Evolutionary conservation across 768 basidiomycete species (phyloP).

Genomic region (Chalciporus piperatus): DNA sequence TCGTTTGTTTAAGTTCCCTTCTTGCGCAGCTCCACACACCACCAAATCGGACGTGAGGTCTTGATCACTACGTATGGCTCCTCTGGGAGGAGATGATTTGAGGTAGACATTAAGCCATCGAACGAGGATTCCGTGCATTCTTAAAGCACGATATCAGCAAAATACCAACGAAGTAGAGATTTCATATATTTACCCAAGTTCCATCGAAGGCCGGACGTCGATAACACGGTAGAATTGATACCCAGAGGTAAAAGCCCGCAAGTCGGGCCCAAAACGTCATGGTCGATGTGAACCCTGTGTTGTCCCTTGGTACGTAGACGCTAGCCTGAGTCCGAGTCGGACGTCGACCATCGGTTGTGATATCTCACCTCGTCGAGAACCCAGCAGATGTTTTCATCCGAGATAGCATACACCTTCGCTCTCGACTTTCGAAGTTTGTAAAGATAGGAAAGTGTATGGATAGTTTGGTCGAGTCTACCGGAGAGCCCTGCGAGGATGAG

Average conservation of each 20-base stretch:
- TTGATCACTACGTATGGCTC: constrained; percentile 65
- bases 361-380: constrained; percentile 68
- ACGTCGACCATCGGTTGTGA: not conserved
- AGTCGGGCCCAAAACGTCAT: constrained; percentile 72
- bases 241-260: constrained; percentile 95
- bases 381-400: constrained; percentile 92
- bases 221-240: constrained; percentile 65
- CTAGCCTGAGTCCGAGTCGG: not conserved
- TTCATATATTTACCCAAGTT: constrained; percentile 61
- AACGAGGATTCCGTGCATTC: constrained; percentile 71
- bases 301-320: constrained; percentile 56
- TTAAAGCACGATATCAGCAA: constrained; percentile 26
- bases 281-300: constrained; percentile 76
- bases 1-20: no score
- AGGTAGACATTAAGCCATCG: constrained; percentile 84
- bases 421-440: constrained; percentile 70
- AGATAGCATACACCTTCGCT: constrained; percentile 66
- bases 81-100: constrained; percentile 80
- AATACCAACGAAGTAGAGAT: not conserved
- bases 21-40: constrained; percentile 70
- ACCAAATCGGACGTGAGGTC: constrained; percentile 85
- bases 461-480: constrained; percentile 91
- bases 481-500: constrained; percentile 85
- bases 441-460: constrained; percentile 83
- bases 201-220: constrained; percentile 86